phyloP scores from a whole-genome alignment of 805 yeast genomes.

The Pichia gijzeniarum region DNA sequence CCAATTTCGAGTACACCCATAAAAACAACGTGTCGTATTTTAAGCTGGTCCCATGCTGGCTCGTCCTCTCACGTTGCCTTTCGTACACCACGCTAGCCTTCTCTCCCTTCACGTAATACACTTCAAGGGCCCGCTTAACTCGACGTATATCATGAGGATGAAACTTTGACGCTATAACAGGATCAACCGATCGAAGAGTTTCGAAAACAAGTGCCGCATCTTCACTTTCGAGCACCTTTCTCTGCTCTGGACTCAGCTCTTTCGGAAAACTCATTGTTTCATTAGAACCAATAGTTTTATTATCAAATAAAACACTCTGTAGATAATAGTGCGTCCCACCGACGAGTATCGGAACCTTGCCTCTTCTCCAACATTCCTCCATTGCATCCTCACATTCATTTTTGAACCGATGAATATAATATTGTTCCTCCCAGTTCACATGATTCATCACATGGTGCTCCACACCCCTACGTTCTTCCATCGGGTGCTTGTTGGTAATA shows the following conservation, averaged over 20 bases:
- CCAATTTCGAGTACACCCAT: slow-evolving; percentile 74
- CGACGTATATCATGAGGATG: slow-evolving; percentile 89
- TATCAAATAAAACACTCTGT: slow-evolving; percentile 67
- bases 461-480: slow-evolving; percentile 64
- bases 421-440: slow-evolving; percentile 72
- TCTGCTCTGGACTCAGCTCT: slow-evolving; percentile 24
- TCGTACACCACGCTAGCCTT: slow-evolving; percentile 66
- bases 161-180: slow-evolving; percentile 67
- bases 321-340: slow-evolving; percentile 97
- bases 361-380: slow-evolving; percentile 54
- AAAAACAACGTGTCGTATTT: slow-evolving; percentile 59
- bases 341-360: slow-evolving; percentile 78
- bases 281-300: slow-evolving; percentile 43
- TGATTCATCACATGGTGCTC: slow-evolving; percentile 88
- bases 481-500: slow-evolving; percentile 90
- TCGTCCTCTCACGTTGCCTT: slow-evolving; percentile 42
- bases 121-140: slow-evolving; percentile 73
- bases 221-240: slow-evolving; percentile 47
- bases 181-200: slow-evolving; percentile 52
- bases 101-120: slow-evolving; percentile 59
- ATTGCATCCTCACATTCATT: slow-evolving; percentile 61
- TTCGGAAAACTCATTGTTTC: slow-evolving; percentile 14
- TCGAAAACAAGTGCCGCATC: slow-evolving; percentile 45
- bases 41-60: slow-evolving; percentile 40
- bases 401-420: slow-evolving; percentile 72